Percentiles rank a stretch among this genome's conserved stretches.
These are phyloP conservation scores for Cladophialophora exuberans DNA, from an alignment of 2,329 filamentous ascomycete genomes.

Conservation along the genomic window DNA sequence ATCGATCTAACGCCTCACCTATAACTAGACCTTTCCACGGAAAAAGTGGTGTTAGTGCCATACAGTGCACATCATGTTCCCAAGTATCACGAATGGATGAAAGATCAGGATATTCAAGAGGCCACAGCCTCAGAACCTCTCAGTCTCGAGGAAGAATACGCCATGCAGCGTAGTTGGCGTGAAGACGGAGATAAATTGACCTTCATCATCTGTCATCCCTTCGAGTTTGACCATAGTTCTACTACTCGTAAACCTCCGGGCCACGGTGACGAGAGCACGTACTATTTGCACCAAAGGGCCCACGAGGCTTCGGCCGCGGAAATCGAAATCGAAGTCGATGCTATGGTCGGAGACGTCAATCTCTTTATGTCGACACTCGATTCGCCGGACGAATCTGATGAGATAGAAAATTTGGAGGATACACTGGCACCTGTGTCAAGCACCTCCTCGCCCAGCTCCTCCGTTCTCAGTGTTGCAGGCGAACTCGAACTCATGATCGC, in stretches of 20 bases:
- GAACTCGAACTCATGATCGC: slow-evolving; percentile 92
- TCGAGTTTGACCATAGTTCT: slow-evolving; percentile 10
- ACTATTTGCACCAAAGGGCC: no score
- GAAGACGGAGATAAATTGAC: slow-evolving; percentile 83
- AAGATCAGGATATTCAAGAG: slow-evolving; percentile 68
- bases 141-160: slow-evolving; percentile 78
- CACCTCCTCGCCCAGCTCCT: not conserved
- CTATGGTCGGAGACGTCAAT: slow-evolving; percentile 77
- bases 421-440: not conserved
- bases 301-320: no score
- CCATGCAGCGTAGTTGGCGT: slow-evolving; percentile 89
- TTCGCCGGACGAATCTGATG: slow-evolving; percentile 39
- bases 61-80: not conserved
- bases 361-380: slow-evolving; percentile 70
- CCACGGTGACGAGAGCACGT: slow-evolving; percentile 35
- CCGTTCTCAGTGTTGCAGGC: slow-evolving; percentile 50
- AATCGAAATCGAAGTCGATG: slow-evolving; percentile 31
- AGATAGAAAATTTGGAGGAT: not conserved
- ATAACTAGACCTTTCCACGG: slow-evolving; percentile 66
- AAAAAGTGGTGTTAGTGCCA: slow-evolving; percentile 62
- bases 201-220: slow-evolving; percentile 66
- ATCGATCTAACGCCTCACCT: not conserved
- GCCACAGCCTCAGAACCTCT: slow-evolving; percentile 88
- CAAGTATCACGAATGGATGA: not conserved
- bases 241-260: slow-evolving; percentile 55